These are phyloP conservation scores for Cornus controversa DNA, from an alignment of 148 eudicot genomes.

Conservation along the genomic window DNA sequence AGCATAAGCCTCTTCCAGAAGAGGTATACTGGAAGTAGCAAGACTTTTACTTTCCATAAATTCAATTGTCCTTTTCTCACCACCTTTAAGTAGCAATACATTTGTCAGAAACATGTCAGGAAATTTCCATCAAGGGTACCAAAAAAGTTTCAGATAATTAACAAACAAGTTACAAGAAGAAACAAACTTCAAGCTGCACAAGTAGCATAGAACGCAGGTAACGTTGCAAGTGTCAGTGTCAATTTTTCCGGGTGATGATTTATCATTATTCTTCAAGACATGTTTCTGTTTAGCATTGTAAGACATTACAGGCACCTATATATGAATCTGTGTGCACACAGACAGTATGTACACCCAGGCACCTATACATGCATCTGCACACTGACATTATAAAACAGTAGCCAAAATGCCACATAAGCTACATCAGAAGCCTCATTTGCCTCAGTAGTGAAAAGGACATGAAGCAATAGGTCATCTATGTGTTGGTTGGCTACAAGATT, in stretches of 20 bases:
- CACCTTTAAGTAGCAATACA: slow-evolving; percentile 44
- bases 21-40: slow-evolving; percentile 63
- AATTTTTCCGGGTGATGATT: not conserved
- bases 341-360: too few relatives aligned
- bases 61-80: slow-evolving; percentile 84
- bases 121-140: slow-evolving; percentile 2
- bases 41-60: slow-evolving; percentile 75
- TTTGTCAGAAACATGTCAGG: slow-evolving; percentile 16
- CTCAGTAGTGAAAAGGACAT: not conserved
- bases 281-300: not conserved
- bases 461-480: not conserved
- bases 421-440: not conserved
- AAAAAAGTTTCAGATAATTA: not conserved
- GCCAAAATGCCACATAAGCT: not conserved
- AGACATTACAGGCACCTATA: not conserved
- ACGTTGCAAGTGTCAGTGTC: not conserved
- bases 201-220: slow-evolving; percentile 8
- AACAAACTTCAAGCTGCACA: slow-evolving; percentile 1
- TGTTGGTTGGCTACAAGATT: not conserved
- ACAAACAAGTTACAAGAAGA: slow-evolving; percentile 3
- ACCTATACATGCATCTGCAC: not conserved
- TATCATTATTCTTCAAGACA: not conserved
- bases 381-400: not conserved
- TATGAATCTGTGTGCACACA: not conserved
- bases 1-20: slow-evolving; percentile 80